A percentile compares a stretch with the other conserved stretches of the same genome.
These are phyloP conservation scores for Steccherinum ochraceum DNA, from an alignment of 768 basidiomycete species.

Conservation along the genomic window DNA sequence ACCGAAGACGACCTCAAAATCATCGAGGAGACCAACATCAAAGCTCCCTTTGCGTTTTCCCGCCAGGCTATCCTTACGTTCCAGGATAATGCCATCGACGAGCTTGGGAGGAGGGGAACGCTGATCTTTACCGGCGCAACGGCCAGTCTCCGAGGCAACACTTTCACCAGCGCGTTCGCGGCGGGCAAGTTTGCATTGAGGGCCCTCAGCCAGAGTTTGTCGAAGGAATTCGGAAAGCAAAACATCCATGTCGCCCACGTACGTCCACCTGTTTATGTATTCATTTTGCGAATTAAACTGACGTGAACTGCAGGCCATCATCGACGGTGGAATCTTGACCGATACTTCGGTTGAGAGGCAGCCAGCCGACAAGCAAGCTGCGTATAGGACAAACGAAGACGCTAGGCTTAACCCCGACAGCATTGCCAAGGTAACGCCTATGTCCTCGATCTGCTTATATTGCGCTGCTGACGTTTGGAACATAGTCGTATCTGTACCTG, in stretches of 20 bases:
- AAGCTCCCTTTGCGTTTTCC: conserved; percentile 34
- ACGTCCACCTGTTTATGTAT: too few relatives aligned
- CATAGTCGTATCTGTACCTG: conserved; percentile 60
- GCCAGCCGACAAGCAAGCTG: conserved; percentile 13
- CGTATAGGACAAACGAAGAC: conserved; percentile 40
- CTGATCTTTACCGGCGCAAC: conserved; percentile 41
- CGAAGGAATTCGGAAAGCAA: conserved; percentile 38
- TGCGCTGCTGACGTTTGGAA: neutral
- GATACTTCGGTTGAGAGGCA: conserved; percentile 25
- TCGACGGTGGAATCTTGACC: conserved; percentile 55
- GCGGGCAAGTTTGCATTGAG: conserved; percentile 35
- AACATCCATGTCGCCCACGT: conserved; percentile 43
- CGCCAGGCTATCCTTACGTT: conserved; percentile 27
- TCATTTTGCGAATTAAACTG: too few relatives aligned
- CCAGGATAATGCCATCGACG: conserved; percentile 24
- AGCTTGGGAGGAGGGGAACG: conserved; percentile 31
- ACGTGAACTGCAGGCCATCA: conserved; percentile 66
- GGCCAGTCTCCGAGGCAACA: conserved; percentile 33
- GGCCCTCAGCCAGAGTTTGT: conserved; percentile 35
- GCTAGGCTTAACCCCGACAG: conserved; percentile 53
- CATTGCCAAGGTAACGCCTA: conserved; percentile 55
- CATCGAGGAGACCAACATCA: conserved; percentile 27
- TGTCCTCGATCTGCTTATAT: neutral
- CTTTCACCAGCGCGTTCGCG: conserved; percentile 31
- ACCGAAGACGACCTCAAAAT: conserved; percentile 29